These are phyloP conservation scores for Lenwebbia sp. DNA, from an alignment of 345 rosid genomes.

Conservation along the genomic window DNA sequence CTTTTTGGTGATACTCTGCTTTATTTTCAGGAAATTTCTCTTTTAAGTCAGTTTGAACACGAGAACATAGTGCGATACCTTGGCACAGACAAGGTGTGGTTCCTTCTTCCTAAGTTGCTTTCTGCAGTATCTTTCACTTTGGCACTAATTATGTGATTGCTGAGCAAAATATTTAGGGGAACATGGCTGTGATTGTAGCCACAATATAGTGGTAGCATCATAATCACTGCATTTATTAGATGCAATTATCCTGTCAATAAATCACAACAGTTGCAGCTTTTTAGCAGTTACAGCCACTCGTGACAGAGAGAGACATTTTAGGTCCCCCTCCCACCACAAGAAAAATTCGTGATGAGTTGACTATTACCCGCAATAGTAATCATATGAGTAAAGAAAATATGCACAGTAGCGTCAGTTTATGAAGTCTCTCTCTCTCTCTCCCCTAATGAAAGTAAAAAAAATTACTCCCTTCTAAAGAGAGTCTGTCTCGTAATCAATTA, in stretches of 20 bases:
- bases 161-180: background rate
- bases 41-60: constrained; percentile 77
- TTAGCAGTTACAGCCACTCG: background rate
- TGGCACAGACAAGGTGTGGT: constrained; percentile 66
- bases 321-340: background rate
- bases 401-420: background rate
- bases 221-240: background rate
- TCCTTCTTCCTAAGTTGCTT: background rate
- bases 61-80: constrained; percentile 74
- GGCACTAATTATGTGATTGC: background rate
- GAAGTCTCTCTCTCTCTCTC: background rate
- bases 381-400: background rate
- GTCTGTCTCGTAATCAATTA: background rate
- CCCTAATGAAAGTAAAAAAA: background rate
- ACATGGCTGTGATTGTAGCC: background rate
- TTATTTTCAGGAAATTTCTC: constrained; percentile 66
- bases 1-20: background rate
- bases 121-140: background rate
- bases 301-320: background rate
- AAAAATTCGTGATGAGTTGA: background rate
- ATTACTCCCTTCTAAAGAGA: background rate
- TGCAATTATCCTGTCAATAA: background rate
- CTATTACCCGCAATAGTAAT: background rate
- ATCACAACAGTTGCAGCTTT: background rate
- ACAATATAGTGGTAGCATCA: background rate